These are phyloP conservation scores for Jatropha multifida DNA, from an alignment of 441 rosid genomes.

Conservation along the genomic window DNA sequence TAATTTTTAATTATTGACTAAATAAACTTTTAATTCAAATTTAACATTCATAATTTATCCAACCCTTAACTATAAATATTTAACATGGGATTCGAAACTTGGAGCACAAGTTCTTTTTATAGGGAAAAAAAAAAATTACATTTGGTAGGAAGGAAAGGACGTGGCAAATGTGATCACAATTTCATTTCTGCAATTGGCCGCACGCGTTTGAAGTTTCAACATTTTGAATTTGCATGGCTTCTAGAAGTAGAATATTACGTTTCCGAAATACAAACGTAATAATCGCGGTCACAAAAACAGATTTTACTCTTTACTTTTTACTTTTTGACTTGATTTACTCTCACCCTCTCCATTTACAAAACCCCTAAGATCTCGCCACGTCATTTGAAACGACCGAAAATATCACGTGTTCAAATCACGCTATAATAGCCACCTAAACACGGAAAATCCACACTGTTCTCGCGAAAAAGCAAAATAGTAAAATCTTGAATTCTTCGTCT, in stretches of 20 bases:
- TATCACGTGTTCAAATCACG: slow-evolving; percentile 16
- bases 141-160: too few relatives aligned
- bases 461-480: background rate
- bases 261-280: background rate
- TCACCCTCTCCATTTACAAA: background rate
- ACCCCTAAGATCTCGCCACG: slow-evolving; percentile 16
- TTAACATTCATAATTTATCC: too few relatives aligned
- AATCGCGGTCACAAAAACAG: background rate
- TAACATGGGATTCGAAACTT: too few relatives aligned
- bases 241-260: background rate
- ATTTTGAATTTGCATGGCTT: background rate
- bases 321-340: background rate
- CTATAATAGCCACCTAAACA: background rate
- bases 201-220: background rate
- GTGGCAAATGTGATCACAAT: too few relatives aligned
- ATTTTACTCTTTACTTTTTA: background rate
- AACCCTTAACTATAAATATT: too few relatives aligned
- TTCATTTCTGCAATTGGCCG: background rate
- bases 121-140: too few relatives aligned
- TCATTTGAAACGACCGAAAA: background rate
- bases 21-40: too few relatives aligned
- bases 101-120: too few relatives aligned
- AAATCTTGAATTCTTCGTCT: slow-evolving; percentile 16
- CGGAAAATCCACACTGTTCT: background rate
- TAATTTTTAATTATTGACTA: too few relatives aligned